These are phyloP conservation scores for Podila minutissima DNA, from an alignment of 192 early-diverging fungal species.

Conservation along the genomic window DNA sequence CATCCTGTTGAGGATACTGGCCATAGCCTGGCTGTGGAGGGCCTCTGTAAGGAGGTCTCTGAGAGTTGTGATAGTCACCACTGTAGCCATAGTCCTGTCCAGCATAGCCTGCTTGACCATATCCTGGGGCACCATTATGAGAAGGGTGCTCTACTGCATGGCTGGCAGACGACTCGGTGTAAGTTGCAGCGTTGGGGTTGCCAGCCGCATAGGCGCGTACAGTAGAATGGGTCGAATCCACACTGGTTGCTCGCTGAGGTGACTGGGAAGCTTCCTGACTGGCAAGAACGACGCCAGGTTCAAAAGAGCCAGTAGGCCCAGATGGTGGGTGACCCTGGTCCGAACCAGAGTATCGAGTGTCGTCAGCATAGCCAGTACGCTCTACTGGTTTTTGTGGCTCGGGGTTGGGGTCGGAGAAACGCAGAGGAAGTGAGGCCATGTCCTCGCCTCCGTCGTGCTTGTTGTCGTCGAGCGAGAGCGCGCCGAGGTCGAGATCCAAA, in stretches of 20 bases:
- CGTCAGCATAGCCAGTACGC: constrained; percentile 39
- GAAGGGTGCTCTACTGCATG: not conserved
- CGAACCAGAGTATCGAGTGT: constrained; percentile 41
- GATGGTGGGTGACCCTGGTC: constrained; percentile 22
- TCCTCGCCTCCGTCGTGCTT: not conserved
- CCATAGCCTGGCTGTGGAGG: constrained; percentile 18
- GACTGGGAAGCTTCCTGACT: not conserved
- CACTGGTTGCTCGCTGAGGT: not conserved
- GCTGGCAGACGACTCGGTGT: constrained; percentile 11
- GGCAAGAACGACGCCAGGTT: not conserved
- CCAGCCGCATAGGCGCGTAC: constrained; percentile 22
- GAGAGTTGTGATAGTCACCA: constrained; percentile 11
- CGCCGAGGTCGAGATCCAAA: constrained; percentile 26
- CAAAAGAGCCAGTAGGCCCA: not conserved
- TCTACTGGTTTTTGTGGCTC: constrained; percentile 33
- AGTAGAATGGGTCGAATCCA: constrained; percentile 8
- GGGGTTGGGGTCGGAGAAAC: constrained; percentile 15
- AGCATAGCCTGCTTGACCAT: not conserved
- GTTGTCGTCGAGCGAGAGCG: constrained; percentile 33
- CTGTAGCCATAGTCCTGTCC: constrained; percentile 24
- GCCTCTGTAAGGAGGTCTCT: constrained; percentile 23
- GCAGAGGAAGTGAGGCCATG: constrained; percentile 18
- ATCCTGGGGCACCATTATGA: constrained; percentile 3
- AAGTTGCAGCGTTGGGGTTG: constrained; percentile 25
- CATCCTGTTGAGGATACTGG: constrained; percentile 26